phyloP scores from a whole-genome alignment of 2,329 filamentous ascomycete species.

The Diaporthe sp. region DNA sequence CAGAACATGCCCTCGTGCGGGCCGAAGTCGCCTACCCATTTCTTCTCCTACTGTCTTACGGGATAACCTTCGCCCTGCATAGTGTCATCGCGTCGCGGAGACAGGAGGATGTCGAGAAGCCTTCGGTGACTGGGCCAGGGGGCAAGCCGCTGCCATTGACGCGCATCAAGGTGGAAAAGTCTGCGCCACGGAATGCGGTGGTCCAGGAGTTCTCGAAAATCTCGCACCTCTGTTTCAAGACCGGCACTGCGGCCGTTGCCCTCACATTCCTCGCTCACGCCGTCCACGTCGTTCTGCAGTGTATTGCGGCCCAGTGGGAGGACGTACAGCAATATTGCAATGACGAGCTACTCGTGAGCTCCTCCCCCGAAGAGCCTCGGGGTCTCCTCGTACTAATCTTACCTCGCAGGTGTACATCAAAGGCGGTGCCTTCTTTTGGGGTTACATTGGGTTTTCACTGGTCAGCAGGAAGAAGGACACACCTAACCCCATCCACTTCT shows the following conservation, averaged over 20 bases:
- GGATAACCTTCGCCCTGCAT: constrained; percentile 65
- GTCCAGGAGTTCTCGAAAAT: constrained; percentile 60
- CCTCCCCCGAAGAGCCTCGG: constrained; percentile 3
- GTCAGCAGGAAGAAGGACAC: constrained; percentile 82
- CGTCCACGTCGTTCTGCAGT: constrained; percentile 80
- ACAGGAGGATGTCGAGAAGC: constrained; percentile 61
- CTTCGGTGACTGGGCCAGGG: constrained; percentile 79
- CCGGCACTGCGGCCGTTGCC: constrained; percentile 78
- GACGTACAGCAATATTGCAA: constrained; percentile 54
- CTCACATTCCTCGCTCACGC: constrained; percentile 84
- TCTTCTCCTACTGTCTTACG: constrained; percentile 66
- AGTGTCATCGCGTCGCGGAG: constrained; percentile 66
- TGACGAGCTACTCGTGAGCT: constrained; percentile 40
- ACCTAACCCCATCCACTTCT: constrained; percentile 83
- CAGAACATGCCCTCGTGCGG: constrained; percentile 60
- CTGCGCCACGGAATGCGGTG: constrained; percentile 48
- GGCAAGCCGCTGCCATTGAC: constrained; percentile 86
- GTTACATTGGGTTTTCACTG: constrained; percentile 87
- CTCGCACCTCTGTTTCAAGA: constrained; percentile 81
- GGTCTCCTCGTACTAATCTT: constrained; percentile 17
- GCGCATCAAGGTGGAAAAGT: constrained; percentile 64
- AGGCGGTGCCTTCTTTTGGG: constrained; percentile 88
- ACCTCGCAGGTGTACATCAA: constrained; percentile 81
- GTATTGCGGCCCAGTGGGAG: constrained; percentile 63
- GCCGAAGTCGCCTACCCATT: constrained; percentile 67